phyloP scores from a whole-genome alignment of 2,329 filamentous ascomycete species.

The Ceratocystis cacaofunesta region DNA sequence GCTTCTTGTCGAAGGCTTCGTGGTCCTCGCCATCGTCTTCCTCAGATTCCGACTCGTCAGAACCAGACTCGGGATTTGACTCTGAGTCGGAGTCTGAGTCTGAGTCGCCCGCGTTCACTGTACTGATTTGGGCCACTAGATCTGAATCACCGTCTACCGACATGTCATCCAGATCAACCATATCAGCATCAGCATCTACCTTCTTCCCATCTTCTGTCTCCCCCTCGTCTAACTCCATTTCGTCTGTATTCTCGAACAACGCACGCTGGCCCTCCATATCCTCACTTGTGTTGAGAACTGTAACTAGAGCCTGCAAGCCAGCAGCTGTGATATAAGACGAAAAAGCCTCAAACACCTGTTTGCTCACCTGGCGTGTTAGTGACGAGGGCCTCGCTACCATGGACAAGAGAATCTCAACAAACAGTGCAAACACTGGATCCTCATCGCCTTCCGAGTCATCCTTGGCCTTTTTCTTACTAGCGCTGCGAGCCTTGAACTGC shows the following conservation, averaged over 20 bases:
- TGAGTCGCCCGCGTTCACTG: constrained; percentile 24
- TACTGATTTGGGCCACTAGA: constrained; percentile 18
- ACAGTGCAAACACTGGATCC: constrained; percentile 30
- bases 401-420: constrained; percentile 81
- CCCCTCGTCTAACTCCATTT: constrained; percentile 14
- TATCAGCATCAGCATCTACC: constrained; percentile 22
- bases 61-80: constrained; percentile 29
- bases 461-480: constrained; percentile 36
- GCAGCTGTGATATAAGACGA: constrained; percentile 57
- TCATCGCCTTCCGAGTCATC: constrained; percentile 29
- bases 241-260: constrained; percentile 59
- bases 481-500: constrained; percentile 38
- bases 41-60: constrained; percentile 31
- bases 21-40: constrained; percentile 30
- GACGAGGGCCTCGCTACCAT: constrained; percentile 76
- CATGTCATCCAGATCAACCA: constrained; percentile 37
- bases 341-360: constrained; percentile 78
- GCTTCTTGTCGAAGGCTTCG: constrained; percentile 51
- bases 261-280: constrained; percentile 70
- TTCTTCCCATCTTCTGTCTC: constrained; percentile 3
- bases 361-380: constrained; percentile 70
- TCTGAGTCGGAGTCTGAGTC: constrained; percentile 30
- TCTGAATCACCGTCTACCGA: constrained; percentile 30
- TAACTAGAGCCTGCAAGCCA: constrained; percentile 49
- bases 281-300: constrained; percentile 65